Evolutionary conservation across 192 early-diverging fungal genomes (phyloP), one percentile per base, ranked within the genome.

Genomic region (Phlyctochytrium planicorne): DNA sequence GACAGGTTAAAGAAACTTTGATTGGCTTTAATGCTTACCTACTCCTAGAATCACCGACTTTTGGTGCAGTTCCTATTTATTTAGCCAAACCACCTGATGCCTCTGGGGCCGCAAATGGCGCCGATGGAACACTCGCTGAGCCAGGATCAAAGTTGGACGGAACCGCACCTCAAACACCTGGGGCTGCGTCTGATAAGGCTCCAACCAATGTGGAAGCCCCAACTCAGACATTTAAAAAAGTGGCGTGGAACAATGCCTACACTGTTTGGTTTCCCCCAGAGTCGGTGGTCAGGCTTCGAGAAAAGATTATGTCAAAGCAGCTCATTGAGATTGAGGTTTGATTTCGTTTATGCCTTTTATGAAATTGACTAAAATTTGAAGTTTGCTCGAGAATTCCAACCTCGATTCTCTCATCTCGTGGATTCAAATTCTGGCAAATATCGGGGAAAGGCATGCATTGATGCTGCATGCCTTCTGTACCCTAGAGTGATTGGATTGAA

Each of bases 351-450:
- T 53, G 32, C 34, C 52, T 63, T n/a, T 12, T 29, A 10, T 63
- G n/a, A 32, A 10, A 10, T 63, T n/a, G 6, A 34, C 34, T 23
- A 20, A 63, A 60, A 3, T 40, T 72, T 17, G 52, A 59, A 81
- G 80, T 84, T 80, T 74, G 30, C 61, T 1, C 59, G 85, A 63
- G 69, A 77, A 37, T 30, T 87, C n/a, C 82, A 80, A 30, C 80
- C 76, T 16, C 70, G 71, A 23, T 87, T 83, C 61, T 47, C 81
- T 0, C 78, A 80, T 52, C 57, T 80, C 12, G 30, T 65, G 4
- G 85, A 87, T 63, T 66, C 71, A 24, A 74, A 71, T 59, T 47
- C 65, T 2, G 68, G 62, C 53, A 80, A 81, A 63, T 78, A 81
- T 59, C 67, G 76, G 29, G 85, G 76, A 3, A 73, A 76, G 31